Evolutionary conservation across 1,284 basidiomycete species (phyloP).

Genomic region (Dichomitus squalens): DNA sequence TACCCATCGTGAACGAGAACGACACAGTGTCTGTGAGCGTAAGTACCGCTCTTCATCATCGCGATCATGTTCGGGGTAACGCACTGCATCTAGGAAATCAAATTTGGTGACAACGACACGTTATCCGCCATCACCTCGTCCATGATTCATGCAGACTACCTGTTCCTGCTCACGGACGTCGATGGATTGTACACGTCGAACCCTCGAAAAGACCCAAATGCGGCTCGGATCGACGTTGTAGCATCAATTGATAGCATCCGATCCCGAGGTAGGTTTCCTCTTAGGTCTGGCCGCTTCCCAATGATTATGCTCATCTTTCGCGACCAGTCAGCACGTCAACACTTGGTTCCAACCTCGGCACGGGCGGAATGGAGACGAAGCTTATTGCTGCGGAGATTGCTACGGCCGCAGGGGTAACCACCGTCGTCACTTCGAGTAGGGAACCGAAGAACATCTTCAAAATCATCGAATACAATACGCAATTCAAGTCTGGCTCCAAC

Average conservation of each 20-base stretch:
- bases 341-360: slow-evolving; percentile 90
- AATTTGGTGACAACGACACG: slow-evolving; percentile 99
- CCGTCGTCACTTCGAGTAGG: slow-evolving; percentile 86
- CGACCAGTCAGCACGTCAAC: slow-evolving; percentile 85
- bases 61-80: not conserved
- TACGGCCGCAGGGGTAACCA: slow-evolving; percentile 94
- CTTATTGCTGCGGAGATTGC: slow-evolving; percentile 98
- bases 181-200: slow-evolving; percentile 97
- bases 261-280: slow-evolving; percentile 62
- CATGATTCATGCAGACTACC: slow-evolving; percentile 96
- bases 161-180: slow-evolving; percentile 97
- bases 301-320: not conserved
- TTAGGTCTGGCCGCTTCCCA: not conserved
- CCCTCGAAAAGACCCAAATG: slow-evolving; percentile 86
- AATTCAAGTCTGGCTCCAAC: slow-evolving; percentile 38
- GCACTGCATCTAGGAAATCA: slow-evolving; percentile 77
- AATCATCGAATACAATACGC: slow-evolving; percentile 79
- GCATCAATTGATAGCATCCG: slow-evolving; percentile 83
- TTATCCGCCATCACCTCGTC: slow-evolving; percentile 95
- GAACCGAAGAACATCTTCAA: slow-evolving; percentile 78
- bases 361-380: slow-evolving; percentile 99
- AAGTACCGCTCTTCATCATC: slow-evolving; percentile 36
- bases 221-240: slow-evolving; percentile 82
- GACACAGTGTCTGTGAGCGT: slow-evolving; percentile 95
- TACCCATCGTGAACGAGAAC: slow-evolving; percentile 96